Evolutionary conservation across 345 rosid genomes (phyloP).

Genomic region (Populus ilicifolia): DNA sequence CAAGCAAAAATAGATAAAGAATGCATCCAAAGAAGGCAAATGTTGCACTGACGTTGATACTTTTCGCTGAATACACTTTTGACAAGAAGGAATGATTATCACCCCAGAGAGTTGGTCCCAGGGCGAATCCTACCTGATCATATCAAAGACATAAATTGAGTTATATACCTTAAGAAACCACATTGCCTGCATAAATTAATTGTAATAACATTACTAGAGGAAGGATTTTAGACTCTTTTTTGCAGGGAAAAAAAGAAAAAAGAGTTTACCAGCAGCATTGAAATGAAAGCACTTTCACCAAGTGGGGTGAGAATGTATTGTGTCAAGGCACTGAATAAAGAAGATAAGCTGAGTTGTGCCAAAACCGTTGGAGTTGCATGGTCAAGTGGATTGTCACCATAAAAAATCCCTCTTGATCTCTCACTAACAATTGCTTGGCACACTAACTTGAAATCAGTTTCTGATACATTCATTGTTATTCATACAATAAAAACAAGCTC

Average conservation of each 20-base stretch:
- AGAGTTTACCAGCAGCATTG: slow-evolving; percentile 20
- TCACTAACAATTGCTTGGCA: neutral
- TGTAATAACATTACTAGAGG: neutral
- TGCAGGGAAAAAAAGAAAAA: neutral
- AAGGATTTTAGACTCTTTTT: neutral
- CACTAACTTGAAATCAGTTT: neutral
- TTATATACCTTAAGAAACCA: neutral
- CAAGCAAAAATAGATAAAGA: slow-evolving; percentile 17
- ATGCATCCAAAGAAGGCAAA: slow-evolving; percentile 21
- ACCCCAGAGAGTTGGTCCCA: slow-evolving; percentile 24
- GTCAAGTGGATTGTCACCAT: slow-evolving; percentile 2
- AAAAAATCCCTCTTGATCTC: slow-evolving; percentile 5
- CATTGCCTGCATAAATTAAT: neutral
- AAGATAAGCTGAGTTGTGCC: slow-evolving; percentile 9
- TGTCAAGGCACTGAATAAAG: slow-evolving; percentile 2
- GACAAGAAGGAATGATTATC: neutral
- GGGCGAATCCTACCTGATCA: slow-evolving; percentile 18
- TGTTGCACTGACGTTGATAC: slow-evolving; percentile 15
- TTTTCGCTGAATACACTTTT: neutral
- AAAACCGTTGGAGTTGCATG: neutral
- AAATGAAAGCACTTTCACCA: slow-evolving; percentile 24
- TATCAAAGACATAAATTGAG: neutral
- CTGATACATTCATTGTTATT: neutral
- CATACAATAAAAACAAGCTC: neutral
- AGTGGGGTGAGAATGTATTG: slow-evolving; percentile 23